A percentile compares a stretch with the other conserved stretches of the same genome.
Conservation (phyloP, 371 early-diverging fungal species). For the Globomyces sp. region DNA sequence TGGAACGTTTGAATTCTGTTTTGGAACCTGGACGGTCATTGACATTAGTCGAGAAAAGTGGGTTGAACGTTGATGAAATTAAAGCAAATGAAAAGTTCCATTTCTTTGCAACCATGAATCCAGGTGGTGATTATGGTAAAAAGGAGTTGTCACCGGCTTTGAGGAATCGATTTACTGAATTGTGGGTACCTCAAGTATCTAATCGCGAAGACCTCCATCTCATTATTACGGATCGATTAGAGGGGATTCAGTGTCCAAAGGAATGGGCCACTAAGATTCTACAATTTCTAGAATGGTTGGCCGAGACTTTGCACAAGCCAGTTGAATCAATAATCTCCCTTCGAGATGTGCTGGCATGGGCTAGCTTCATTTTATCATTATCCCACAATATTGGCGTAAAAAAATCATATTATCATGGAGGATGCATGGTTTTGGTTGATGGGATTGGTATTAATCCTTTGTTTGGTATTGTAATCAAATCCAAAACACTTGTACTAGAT, state of each 20-base stretch:
- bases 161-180: conserved; percentile 98
- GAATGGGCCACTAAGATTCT: conserved; percentile 39
- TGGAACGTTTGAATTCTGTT: conserved; percentile 98
- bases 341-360: conserved; percentile 94
- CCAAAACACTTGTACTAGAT: conserved; percentile 35
- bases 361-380: conserved; percentile 69
- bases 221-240: conserved; percentile 66
- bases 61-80: conserved; percentile 70
- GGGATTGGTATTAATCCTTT: conserved; percentile 89
- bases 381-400: conserved; percentile 37
- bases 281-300: conserved; percentile 58
- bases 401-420: conserved; percentile 88
- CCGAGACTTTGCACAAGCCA: conserved; percentile 20
- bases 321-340: conserved; percentile 61
- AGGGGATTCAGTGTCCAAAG: neutral
- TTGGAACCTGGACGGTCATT: conserved; percentile 91
- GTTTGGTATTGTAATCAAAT: conserved; percentile 51
- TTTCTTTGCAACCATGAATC: conserved; percentile 99
- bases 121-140: conserved; percentile 99
- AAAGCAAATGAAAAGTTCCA: conserved; percentile 75
- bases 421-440: conserved; percentile 90
- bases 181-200: conserved; percentile 92
- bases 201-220: conserved; percentile 73
- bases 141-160: conserved; percentile 99
- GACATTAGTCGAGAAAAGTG: conserved; percentile 92